Conservation (phyloP, 306 rosid species). For the Gillenia trifoliata region DNA sequence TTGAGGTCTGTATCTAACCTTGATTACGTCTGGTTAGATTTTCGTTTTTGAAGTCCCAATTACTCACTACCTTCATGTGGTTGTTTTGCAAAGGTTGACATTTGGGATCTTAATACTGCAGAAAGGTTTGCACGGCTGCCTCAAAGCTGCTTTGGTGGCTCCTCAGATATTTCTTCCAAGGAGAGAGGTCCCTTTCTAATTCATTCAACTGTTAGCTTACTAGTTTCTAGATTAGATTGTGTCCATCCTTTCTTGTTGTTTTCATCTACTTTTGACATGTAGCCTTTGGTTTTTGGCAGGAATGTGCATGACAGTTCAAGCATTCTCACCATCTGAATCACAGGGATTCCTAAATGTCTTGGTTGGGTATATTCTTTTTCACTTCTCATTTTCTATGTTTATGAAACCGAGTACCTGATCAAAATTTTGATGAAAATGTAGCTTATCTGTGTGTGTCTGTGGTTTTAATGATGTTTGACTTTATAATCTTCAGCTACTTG, state of each 20-base stretch:
- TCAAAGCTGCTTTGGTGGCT: conserved; percentile 33
- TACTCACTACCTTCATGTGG: conserved; percentile 22
- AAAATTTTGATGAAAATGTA: not conserved
- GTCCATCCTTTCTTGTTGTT: not conserved
- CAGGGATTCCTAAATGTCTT: conserved; percentile 71
- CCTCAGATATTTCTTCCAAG: conserved; percentile 35
- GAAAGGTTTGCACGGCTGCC: conserved; percentile 55
- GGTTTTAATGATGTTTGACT: not conserved
- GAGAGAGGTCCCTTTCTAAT: conserved; percentile 45
- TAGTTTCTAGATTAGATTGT: not conserved
- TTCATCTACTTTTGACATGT: conserved; percentile 11
- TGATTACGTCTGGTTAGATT: conserved; percentile 5
- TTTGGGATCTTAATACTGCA: conserved; percentile 87
- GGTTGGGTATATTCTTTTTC: conserved; percentile 60
- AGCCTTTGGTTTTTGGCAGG: conserved; percentile 45
- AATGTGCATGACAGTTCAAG: conserved; percentile 96
- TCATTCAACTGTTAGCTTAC: not conserved
- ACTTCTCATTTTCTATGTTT: not conserved
- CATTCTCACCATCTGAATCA: conserved; percentile 62
- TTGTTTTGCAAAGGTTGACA: conserved; percentile 61
- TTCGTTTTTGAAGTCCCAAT: not conserved
- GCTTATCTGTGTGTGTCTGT: not conserved
- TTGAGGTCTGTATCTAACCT: conserved; percentile 48
- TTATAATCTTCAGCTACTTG: not conserved
- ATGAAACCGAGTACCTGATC: not conserved